These are phyloP conservation scores for Ogataea zsoltii DNA, from an alignment of 805 yeast species.

Conservation along the genomic window DNA sequence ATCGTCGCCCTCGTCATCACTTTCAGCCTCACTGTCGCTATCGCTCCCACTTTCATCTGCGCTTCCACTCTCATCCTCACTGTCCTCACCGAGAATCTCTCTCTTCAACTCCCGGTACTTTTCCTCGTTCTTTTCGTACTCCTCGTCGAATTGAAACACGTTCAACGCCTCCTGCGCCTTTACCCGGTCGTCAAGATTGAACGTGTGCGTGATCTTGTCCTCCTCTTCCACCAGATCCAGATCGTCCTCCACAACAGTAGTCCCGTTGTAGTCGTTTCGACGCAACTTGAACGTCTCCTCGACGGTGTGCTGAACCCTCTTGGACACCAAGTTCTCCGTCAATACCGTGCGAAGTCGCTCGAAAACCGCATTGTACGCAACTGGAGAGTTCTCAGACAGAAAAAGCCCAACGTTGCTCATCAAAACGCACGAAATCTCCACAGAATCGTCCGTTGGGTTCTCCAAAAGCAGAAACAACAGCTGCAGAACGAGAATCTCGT, in stretches of 20 bases:
- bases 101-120: constrained; percentile 43
- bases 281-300: constrained; percentile 54
- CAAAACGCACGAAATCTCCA: constrained; percentile 54
- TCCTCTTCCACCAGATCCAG: constrained; percentile 66
- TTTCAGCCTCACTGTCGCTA: constrained; percentile 27
- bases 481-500: constrained; percentile 55
- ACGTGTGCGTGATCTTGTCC: constrained; percentile 55
- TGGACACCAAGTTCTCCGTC: constrained; percentile 51
- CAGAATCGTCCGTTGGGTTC: constrained; percentile 49
- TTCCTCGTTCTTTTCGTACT: constrained; percentile 51
- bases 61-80: constrained; percentile 14
- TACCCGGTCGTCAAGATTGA: constrained; percentile 54
- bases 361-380: constrained; percentile 42
- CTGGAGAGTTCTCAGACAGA: constrained; percentile 41
- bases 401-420: constrained; percentile 53
- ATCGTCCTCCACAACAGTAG: constrained; percentile 42
- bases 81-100: constrained; percentile 47
- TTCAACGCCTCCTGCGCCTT: constrained; percentile 49
- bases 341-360: constrained; percentile 62
- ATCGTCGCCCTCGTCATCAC: constrained; percentile 20
- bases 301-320: constrained; percentile 45
- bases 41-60: constrained; percentile 22
- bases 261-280: constrained; percentile 41
- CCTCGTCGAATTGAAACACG: constrained; percentile 48
- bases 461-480: constrained; percentile 48